Evolutionary conservation across 139 green algal species (phyloP).

Genomic region (Chlamydomonas applanata): DNA sequence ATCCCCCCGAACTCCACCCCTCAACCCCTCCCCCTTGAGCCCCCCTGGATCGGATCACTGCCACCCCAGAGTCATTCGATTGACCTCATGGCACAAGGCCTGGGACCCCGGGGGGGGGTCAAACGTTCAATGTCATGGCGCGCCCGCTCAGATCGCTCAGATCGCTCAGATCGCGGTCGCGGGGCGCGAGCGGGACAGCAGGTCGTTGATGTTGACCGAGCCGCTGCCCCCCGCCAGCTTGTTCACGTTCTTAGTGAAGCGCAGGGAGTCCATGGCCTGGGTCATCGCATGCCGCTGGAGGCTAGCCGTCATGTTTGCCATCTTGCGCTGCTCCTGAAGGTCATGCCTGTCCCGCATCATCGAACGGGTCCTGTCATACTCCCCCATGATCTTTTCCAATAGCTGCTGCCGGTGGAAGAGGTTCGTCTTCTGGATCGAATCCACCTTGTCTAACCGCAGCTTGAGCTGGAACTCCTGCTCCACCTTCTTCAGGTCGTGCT

Average conservation of each 20-base stretch:
- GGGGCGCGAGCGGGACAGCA: constrained; percentile 9
- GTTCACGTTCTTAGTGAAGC: constrained; percentile 41
- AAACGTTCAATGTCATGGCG: too few relatives aligned
- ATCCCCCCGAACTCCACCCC: too few relatives aligned
- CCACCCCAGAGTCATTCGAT: too few relatives aligned
- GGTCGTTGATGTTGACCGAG: constrained; percentile 17
- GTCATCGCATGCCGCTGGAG: constrained; percentile 68
- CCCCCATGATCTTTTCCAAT: constrained; percentile 72
- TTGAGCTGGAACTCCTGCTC: constrained; percentile 57
- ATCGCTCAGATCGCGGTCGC: constrained; percentile 13
- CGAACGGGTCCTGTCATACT: constrained; percentile 54
- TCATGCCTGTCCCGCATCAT: constrained; percentile 49
- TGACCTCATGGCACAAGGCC: too few relatives aligned
- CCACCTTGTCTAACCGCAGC: constrained; percentile 62
- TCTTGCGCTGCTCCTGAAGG: constrained; percentile 67
- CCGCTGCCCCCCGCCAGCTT: constrained; percentile 21
- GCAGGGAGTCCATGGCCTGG: constrained; percentile 50
- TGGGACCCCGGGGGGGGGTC: too few relatives aligned
- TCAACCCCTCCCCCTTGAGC: too few relatives aligned
- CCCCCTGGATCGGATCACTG: too few relatives aligned
- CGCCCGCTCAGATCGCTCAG: too few relatives aligned
- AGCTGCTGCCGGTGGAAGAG: constrained; percentile 66
- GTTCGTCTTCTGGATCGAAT: constrained; percentile 65
- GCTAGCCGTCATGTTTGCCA: constrained; percentile 74
- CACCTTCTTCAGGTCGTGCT: constrained; percentile 53